Conservation (phyloP, 306 rosid species). For the Cyamopsis tetragonoloba region DNA sequence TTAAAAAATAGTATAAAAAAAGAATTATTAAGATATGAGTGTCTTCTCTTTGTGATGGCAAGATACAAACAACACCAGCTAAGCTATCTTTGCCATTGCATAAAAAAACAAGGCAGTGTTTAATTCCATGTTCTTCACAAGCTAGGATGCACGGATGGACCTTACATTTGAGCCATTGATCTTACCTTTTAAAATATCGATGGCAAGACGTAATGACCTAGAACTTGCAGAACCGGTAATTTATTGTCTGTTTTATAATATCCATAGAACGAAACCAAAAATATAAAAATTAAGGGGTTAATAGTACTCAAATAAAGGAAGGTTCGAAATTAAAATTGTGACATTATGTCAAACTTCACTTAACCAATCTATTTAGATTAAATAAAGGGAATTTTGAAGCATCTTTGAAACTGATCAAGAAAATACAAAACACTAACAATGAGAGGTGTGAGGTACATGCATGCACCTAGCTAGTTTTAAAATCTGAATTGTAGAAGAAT, state of each 20-base stretch:
- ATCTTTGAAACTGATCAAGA: too few relatives aligned
- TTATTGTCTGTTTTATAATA: not conserved
- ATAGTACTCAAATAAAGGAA: too few relatives aligned
- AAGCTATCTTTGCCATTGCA: slow-evolving; percentile 32
- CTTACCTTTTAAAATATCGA: not conserved
- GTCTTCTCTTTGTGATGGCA: slow-evolving; percentile 39
- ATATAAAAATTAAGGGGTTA: too few relatives aligned
- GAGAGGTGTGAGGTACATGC: too few relatives aligned
- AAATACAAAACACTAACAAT: too few relatives aligned
- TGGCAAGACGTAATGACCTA: not conserved
- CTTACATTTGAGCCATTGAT: not conserved
- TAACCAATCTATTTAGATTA: too few relatives aligned
- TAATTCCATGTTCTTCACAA: not conserved
- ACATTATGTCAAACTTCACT: too few relatives aligned
- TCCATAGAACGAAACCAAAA: too few relatives aligned
- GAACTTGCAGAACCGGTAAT: not conserved
- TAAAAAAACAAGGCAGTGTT: slow-evolving; percentile 24
- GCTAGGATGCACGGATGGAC: slow-evolving; percentile 1
- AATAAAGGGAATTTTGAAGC: too few relatives aligned
- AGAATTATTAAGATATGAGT: slow-evolving; percentile 34
- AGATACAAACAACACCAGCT: slow-evolving; percentile 64
- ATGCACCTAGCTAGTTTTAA: too few relatives aligned
- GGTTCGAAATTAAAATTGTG: too few relatives aligned
- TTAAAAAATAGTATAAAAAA: slow-evolving; percentile 1
- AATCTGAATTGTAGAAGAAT: too few relatives aligned